Evolutionary conservation across 1,284 basidiomycete species (phyloP).

Genomic region (Ceratobasidium papillatum): DNA sequence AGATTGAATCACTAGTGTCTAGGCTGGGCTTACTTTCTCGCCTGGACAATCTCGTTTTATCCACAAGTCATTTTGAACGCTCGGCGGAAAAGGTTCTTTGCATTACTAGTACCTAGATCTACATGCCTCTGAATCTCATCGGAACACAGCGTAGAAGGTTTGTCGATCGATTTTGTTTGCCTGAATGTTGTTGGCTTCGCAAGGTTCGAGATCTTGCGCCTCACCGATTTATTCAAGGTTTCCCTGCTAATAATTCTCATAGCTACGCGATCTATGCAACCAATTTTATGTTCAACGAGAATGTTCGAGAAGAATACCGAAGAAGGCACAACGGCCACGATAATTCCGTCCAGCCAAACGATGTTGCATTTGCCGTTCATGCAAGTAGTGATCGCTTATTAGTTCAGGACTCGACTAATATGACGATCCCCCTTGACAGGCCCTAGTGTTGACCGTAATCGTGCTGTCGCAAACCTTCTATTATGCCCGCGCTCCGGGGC

Average conservation of each 20-base stretch:
- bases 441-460: slow-evolving; percentile 41
- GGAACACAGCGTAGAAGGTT: slow-evolving; percentile 45
- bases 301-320: slow-evolving; percentile 48
- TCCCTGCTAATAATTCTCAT: neutral
- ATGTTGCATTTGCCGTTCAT: slow-evolving; percentile 50
- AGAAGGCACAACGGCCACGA: slow-evolving; percentile 48
- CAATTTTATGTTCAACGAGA: slow-evolving; percentile 46
- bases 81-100: slow-evolving; percentile 33
- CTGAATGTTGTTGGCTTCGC: slow-evolving; percentile 48
- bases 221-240: neutral
- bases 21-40: slow-evolving; percentile 46
- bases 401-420: neutral
- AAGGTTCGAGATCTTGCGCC: neutral
- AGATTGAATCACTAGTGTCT: slow-evolving; percentile 39
- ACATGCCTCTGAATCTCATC: neutral
- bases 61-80: slow-evolving; percentile 46
- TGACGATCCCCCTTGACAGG: slow-evolving; percentile 31
- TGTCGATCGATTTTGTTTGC: slow-evolving; percentile 49
- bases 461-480: slow-evolving; percentile 44
- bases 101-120: neutral
- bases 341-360: slow-evolving; percentile 49
- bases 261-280: slow-evolving; percentile 49
- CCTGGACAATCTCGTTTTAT: slow-evolving; percentile 48
- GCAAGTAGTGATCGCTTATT: slow-evolving; percentile 23
- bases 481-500: slow-evolving; percentile 47